Evolutionary conservation across 2,329 filamentous ascomycete genomes (phyloP).

Genomic region (Trichoderma citrinoviride): DNA sequence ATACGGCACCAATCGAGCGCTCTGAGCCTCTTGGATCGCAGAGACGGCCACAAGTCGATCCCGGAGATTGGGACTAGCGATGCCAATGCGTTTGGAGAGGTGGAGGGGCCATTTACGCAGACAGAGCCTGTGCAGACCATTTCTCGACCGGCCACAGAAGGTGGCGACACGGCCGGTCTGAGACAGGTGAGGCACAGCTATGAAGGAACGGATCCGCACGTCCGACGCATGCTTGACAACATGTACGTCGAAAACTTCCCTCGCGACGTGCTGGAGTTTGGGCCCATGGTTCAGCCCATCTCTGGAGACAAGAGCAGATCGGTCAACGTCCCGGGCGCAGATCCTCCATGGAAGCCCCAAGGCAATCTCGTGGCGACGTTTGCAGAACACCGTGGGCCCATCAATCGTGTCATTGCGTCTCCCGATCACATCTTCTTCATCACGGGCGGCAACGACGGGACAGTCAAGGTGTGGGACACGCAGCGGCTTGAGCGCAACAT

Average conservation of each 20-base stretch:
- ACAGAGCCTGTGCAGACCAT: constrained; percentile 26
- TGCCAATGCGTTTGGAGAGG: constrained; percentile 58
- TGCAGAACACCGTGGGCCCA: constrained; percentile 77
- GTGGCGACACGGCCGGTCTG: constrained; percentile 36
- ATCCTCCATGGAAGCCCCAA: constrained; percentile 72
- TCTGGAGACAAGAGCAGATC: constrained; percentile 54
- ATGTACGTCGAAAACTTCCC: constrained; percentile 76
- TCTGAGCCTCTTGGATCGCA: constrained; percentile 57
- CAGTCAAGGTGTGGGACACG: constrained; percentile 91
- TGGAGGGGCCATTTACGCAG: constrained; percentile 55
- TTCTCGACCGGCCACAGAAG: constrained; percentile 27
- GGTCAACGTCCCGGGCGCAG: constrained; percentile 44
- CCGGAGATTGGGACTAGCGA: constrained; percentile 60
- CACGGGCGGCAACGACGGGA: constrained; percentile 87
- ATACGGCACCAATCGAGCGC: constrained; percentile 60
- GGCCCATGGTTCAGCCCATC: constrained; percentile 72
- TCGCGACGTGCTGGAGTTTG: constrained; percentile 67
- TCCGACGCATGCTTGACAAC: constrained; percentile 72
- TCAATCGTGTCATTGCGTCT: constrained; percentile 78
- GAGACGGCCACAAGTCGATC: constrained; percentile 56
- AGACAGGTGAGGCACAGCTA: constrained; percentile 73
- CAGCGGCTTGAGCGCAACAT: constrained; percentile 87
- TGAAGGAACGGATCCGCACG: constrained; percentile 69
- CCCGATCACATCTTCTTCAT: constrained; percentile 95
- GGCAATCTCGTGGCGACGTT: constrained; percentile 85